These are phyloP conservation scores for Neofusicoccum laricinum DNA, from an alignment of 2,329 filamentous ascomycete species.

Conservation along the genomic window DNA sequence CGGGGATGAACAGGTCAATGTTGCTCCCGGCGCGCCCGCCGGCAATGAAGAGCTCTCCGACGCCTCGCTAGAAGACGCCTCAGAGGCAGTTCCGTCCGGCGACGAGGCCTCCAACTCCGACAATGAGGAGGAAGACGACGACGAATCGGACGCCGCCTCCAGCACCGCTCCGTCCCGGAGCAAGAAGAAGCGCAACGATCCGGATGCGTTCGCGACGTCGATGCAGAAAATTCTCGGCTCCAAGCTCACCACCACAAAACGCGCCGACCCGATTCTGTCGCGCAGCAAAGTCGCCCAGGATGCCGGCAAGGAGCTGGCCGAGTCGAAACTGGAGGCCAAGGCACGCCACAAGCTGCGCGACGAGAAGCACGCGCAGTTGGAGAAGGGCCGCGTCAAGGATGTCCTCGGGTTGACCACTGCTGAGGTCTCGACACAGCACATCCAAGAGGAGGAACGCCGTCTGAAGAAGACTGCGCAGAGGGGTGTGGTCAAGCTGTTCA, in stretches of 20 bases:
- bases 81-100: constrained; percentile 34
- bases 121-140: constrained; percentile 28
- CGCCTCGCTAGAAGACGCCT: constrained; percentile 23
- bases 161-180: constrained; percentile 29
- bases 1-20: constrained; percentile 13
- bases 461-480: constrained; percentile 85
- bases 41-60: constrained; percentile 34
- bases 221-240: constrained; percentile 90
- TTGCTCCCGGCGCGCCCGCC: constrained; percentile 29
- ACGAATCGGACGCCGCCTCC: constrained; percentile 33
- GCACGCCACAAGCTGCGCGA: constrained; percentile 75
- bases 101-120: constrained; percentile 33
- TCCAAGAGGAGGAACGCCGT: constrained; percentile 70
- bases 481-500: constrained; percentile 94
- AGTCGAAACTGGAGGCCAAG: constrained; percentile 76
- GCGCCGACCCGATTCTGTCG: constrained; percentile 86
- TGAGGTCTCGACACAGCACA: constrained; percentile 47
- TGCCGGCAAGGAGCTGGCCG: constrained; percentile 68
- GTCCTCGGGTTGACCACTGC: constrained; percentile 66
- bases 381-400: constrained; percentile 86
- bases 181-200: constrained; percentile 87
- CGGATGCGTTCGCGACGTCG: constrained; percentile 83
- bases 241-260: constrained; percentile 78
- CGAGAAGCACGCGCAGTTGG: constrained; percentile 73
- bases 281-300: constrained; percentile 73